phyloP scores from a whole-genome alignment of 2,329 filamentous ascomycete species.

The Phialophora macrospora region DNA sequence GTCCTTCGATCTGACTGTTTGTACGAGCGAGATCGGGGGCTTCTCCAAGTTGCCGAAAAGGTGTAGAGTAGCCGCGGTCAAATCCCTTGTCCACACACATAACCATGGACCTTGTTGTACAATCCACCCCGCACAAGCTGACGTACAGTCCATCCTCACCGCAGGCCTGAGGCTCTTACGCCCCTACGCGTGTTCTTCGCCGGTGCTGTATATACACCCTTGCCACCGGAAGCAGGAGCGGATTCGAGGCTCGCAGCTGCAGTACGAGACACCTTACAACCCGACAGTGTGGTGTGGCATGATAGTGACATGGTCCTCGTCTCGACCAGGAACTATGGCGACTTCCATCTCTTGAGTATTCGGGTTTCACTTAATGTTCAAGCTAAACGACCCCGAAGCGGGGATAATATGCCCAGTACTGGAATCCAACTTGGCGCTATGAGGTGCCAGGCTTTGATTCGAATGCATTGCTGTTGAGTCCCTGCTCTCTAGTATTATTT shows the following conservation, averaged over 20 bases:
- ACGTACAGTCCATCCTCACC: background rate
- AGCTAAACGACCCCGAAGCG: too few relatives aligned
- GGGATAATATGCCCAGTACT: too few relatives aligned
- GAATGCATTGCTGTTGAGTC: background rate
- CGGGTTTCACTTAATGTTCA: background rate
- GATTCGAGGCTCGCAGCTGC: background rate
- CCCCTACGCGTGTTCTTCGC: background rate
- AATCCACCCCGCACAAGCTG: background rate
- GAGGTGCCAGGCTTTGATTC: too few relatives aligned
- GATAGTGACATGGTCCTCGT: too few relatives aligned
- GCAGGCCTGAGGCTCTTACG: background rate
- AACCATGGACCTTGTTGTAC: background rate
- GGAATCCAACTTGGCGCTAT: too few relatives aligned
- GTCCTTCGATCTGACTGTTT: background rate
- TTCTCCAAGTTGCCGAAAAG: slow-evolving; percentile 1
- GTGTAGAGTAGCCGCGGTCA: slow-evolving; percentile 17
- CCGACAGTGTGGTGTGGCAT: background rate
- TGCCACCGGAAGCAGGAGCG: too few relatives aligned
- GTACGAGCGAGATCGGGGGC: background rate
- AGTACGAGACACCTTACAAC: background rate
- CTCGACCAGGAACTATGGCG: background rate
- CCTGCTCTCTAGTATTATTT: background rate
- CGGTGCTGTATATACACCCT: background rate
- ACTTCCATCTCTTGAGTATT: background rate
- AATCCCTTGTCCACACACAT: slow-evolving; percentile 8